A percentile compares a stretch with the other conserved stretches of the same genome.
phyloP scores from a whole-genome alignment of 306 rosid species.

The Macrotyloma uniflorum region DNA sequence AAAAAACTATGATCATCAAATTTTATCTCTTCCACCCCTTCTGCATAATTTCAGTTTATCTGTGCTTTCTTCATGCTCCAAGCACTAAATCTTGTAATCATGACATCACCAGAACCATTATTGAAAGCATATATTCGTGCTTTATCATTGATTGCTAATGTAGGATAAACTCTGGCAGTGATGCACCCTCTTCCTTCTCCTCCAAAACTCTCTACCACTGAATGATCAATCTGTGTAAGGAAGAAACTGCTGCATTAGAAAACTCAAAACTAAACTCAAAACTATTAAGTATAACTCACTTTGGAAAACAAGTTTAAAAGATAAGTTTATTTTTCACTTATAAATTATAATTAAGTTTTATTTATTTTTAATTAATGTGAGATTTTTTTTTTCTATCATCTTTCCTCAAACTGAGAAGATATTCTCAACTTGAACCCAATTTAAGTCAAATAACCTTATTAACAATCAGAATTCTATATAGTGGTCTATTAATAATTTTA shows the following conservation, averaged over 20 bases:
- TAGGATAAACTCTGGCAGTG: constrained; percentile 78
- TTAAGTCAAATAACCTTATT: too few species aligned
- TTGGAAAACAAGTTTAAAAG: too few species aligned
- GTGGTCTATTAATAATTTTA: too few species aligned
- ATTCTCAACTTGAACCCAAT: too few species aligned
- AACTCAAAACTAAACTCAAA: too few species aligned
- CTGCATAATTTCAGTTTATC: constrained; percentile 30
- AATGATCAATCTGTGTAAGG: constrained; percentile 66
- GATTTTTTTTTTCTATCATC: too few species aligned
- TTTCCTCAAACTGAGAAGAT: too few species aligned
- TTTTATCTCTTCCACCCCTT: not conserved
- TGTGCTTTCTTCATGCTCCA: constrained; percentile 73
- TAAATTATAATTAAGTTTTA: too few species aligned
- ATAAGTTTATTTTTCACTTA: too few species aligned
- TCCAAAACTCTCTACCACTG: constrained; percentile 78
- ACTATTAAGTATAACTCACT: too few species aligned
- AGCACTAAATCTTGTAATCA: constrained; percentile 53
- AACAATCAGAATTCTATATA: too few species aligned
- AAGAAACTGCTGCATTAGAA: not conserved
- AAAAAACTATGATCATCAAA: not conserved
- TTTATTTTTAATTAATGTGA: too few species aligned
- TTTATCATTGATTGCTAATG: constrained; percentile 51
- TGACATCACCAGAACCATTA: constrained; percentile 53
- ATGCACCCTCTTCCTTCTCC: constrained; percentile 66
- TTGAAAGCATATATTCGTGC: constrained; percentile 65